Base-by-base conservation (phyloP, 1,284 basidiomycete species). In the Ceratobasidium sp. region DNA sequence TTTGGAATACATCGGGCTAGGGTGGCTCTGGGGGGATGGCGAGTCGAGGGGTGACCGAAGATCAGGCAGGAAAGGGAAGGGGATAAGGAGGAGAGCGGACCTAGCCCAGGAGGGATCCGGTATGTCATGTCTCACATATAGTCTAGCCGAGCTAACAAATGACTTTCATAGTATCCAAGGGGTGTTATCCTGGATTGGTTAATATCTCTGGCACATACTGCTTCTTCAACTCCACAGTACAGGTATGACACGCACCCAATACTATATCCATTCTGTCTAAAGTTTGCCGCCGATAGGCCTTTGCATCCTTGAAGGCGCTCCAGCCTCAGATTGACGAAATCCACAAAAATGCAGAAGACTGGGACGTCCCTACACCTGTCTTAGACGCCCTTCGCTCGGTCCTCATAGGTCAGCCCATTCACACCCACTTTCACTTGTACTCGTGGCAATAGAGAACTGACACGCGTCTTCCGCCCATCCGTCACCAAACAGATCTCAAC, bases 171-270 rank as follows among this genome's bases (percentile, higher is more conserved):
- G 66, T 69, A 33, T 69, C 23, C 83, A 83, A 30, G 54, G 66
- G 66, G 8, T 86, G 87, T 77, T 96, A 92, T 80, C 90, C 92
- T 5, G 95, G 94, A 1, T 88, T 96, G 71, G 90, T 95, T 77
- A 96, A 97, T 78, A 89, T 95, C 44, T 94, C 92, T n/a, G 94
- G 95, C 9, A 95, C 93, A 63, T 92, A 96, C 75, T 96, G 95
- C 78, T 97, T 96, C 82, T 92, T 96, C 88, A 95, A 97, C 79
- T 93, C 94, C 14, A 95, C 94, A 3, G 82, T 96, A 11, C 94
- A 96, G 86, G 94, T 92, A 75, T 75, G 83, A 77, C 25, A 40
- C 48, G 51, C 16, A 16, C 7, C 46, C 8, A 16, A 14, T 48
- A 30, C 72, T 72, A 14, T 53, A 73, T n/a, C n/a, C 40, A 62